Base-by-base conservation (phyloP, 2,329 filamentous ascomycete genomes). In the Hypoxylon sp. region DNA sequence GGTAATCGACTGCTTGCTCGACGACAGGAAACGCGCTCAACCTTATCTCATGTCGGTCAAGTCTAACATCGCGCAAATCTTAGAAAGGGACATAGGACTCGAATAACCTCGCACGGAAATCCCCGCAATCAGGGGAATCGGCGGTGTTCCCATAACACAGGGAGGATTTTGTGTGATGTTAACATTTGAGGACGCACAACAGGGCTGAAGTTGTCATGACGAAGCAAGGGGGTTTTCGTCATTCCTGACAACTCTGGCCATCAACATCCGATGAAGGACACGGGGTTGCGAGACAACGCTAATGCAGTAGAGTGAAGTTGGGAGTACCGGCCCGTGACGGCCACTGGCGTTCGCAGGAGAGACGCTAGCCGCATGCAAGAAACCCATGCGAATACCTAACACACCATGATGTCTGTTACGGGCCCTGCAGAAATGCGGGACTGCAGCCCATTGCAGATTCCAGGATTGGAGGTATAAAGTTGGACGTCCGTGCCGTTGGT, bases 281-380 rank as follows among this genome's bases (percentile, higher is more conserved):
- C 35, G 32, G 31, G 20, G 30, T 15, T 25, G 26, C 16, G 7
- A 48, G 15, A 35, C 27, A 17, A 21, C 46, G 29, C 38, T 53
- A 54, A 37, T 46, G 44, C 27, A 50, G 15, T n/a, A 43, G 20
- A 17, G 23, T 21, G 29, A 38, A 35, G 38, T 15, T 56, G 36
- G 56, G 52, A 57, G 52, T 31, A 29, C 37, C 49, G 53, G 56
- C 13, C 55, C 55, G 53, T 29, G 27, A 40, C 42, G 46, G 43
- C 49, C 53, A 54, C 29, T 49, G 42, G 48, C 34, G 36, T 44
- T 55, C 55, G 35, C 23, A 51, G 43, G 35, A 43, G 36, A 40
- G n/a, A n/a, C n/a, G 35, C 50, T 60, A 60, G 54, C 57, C 54
- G 57, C 50, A 60, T 55, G 54, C 40, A 52, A 51, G 47, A 48